phyloP scores from a whole-genome alignment of 495 filamentous ascomycete genomes.

The Collariella sp. region DNA sequence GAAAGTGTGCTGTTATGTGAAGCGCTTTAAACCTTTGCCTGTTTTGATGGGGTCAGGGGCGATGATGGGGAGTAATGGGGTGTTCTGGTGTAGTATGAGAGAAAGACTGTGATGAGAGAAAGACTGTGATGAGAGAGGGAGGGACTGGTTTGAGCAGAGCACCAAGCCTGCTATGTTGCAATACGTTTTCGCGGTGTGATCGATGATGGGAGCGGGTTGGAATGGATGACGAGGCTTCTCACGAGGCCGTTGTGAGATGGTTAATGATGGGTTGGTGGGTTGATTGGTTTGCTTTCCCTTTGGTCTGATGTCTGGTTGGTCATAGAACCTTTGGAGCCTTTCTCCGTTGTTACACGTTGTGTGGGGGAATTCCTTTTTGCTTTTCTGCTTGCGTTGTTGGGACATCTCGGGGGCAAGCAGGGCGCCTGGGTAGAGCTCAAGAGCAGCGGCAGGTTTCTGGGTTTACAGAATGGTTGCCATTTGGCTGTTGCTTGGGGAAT shows the following conservation, averaged over 20 bases:
- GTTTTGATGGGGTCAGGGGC: background rate
- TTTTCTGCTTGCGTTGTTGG: background rate
- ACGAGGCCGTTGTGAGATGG: too few relatives aligned
- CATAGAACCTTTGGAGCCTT: background rate
- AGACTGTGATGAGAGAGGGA: background rate
- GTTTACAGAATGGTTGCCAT: conserved; percentile 1
- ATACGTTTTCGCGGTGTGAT: background rate
- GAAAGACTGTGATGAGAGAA: background rate
- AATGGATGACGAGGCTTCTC: too few relatives aligned
- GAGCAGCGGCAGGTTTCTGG: background rate
- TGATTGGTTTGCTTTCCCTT: background rate
- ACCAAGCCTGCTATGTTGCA: background rate
- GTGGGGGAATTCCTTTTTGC: background rate
- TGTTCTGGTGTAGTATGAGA: too few relatives aligned
- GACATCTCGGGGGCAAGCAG: background rate
- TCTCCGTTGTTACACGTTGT: background rate
- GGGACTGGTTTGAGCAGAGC: background rate
- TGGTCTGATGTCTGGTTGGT: background rate
- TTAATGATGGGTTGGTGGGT: background rate
- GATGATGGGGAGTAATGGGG: background rate
- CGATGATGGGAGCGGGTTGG: background rate
- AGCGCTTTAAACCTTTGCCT: background rate
- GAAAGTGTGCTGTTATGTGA: conserved; percentile 82
- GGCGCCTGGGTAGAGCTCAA: background rate
- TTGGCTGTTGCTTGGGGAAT: background rate